Conservation (phyloP, 371 early-diverging fungal species). For the Quaeritorhiza haematococci region DNA sequence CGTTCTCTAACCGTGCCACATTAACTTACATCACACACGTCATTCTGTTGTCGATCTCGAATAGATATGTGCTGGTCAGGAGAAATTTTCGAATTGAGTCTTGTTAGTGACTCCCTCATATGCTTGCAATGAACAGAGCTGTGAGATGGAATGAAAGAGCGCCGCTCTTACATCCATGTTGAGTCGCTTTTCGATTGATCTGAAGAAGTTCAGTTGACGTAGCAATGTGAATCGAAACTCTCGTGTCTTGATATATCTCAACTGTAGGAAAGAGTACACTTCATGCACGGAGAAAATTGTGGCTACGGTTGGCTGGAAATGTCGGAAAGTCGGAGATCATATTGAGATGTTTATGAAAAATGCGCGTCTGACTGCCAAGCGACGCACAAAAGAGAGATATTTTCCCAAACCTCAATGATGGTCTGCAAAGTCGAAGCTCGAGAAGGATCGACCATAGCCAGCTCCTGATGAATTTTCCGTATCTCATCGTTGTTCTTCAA, state of each 20-base stretch:
- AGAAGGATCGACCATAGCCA: conserved; percentile 8
- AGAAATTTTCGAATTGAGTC: background rate
- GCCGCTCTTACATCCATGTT: conserved; percentile 18
- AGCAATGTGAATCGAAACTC: conserved; percentile 32
- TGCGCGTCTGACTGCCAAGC: background rate
- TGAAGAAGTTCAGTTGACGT: conserved; percentile 46
- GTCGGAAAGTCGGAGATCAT: too few relatives aligned
- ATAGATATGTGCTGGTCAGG: background rate
- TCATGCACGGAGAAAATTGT: conserved; percentile 52
- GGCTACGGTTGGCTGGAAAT: conserved; percentile 30
- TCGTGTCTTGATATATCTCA: conserved; percentile 34
- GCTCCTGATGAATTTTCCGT: conserved; percentile 35
- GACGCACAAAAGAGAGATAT: background rate
- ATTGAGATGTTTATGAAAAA: background rate
- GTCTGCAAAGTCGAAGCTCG: background rate
- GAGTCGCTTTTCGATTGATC: conserved; percentile 43
- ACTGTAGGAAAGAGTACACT: conserved; percentile 36
- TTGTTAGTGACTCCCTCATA: too few relatives aligned
- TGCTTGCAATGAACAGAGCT: too few relatives aligned
- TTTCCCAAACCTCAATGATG: background rate
- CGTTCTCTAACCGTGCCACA: background rate
- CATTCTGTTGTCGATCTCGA: background rate
- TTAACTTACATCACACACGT: background rate
- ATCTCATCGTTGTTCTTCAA: conserved; percentile 33
- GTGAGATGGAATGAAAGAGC: conserved; percentile 3